A percentile compares a stretch with the other conserved stretches of the same genome.
Conservation (phyloP, 2,329 filamentous ascomycete genomes). For the Stachybotrys echinatus region DNA sequence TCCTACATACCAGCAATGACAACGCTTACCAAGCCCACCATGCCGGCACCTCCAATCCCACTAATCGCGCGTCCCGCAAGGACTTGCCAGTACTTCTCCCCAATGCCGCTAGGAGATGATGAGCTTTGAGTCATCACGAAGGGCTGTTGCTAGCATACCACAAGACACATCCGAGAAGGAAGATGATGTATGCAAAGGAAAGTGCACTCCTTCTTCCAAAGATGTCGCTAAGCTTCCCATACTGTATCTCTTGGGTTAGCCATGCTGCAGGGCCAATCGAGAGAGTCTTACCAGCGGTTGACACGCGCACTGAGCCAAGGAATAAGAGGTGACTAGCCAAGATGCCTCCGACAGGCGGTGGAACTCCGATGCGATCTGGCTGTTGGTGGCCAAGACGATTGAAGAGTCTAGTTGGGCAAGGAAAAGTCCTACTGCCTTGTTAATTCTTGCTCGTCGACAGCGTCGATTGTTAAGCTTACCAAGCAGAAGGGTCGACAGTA, state of each 20-base stretch:
- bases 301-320: background rate
- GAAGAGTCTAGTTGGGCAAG: background rate
- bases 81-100: background rate
- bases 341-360: conserved; percentile 1
- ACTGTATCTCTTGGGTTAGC: too few species aligned
- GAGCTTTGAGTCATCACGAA: too few species aligned
- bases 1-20: background rate
- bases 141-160: background rate
- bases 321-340: background rate
- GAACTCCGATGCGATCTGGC: conserved; percentile 1
- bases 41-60: background rate
- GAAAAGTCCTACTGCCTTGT: background rate
- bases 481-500: background rate
- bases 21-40: background rate
- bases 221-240: background rate
- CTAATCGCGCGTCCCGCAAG: conserved; percentile 1
- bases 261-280: too few species aligned
- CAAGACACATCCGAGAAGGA: background rate
- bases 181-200: background rate
- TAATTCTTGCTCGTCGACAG: background rate
- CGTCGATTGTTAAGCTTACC: background rate
- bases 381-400: background rate
- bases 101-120: background rate
- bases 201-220: conserved; percentile 1
- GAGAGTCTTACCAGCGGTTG: background rate